Conservation (phyloP, 371 early-diverging fungal species). For the Coemansia linderi region DNA sequence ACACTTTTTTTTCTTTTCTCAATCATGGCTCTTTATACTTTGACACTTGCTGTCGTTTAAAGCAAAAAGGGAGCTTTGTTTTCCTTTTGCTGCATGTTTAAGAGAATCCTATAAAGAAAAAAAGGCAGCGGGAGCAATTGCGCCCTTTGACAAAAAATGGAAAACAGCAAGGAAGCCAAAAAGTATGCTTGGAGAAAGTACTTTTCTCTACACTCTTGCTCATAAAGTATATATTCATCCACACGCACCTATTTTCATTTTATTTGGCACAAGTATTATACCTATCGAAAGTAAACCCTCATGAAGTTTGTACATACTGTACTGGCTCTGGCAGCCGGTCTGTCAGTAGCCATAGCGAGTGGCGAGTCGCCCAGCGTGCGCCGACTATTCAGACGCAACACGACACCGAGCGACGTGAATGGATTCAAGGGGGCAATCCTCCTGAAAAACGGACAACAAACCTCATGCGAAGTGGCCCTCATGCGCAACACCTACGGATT, state of each 20-base stretch:
- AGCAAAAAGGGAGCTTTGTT: background rate
- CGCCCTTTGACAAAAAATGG: background rate
- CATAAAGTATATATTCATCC: background rate
- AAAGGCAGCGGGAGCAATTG: background rate
- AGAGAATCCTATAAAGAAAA: background rate
- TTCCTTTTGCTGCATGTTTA: background rate
- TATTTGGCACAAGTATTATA: background rate
- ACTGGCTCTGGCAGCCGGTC: constrained; percentile 43
- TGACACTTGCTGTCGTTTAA: background rate
- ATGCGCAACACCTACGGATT: constrained; percentile 38
- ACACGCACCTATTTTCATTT: background rate
- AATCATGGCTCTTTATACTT: background rate
- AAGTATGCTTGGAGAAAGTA: background rate
- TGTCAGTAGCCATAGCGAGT: constrained; percentile 26
- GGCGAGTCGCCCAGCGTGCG: background rate
- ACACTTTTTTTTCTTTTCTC: background rate
- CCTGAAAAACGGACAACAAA: constrained; percentile 45
- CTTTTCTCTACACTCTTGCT: constrained; percentile 5
- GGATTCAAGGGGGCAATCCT: constrained; percentile 41
- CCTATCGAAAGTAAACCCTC: background rate
- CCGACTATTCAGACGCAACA: constrained; percentile 16
- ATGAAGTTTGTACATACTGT: constrained; percentile 23
- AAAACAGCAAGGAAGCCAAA: background rate
- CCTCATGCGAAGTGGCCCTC: constrained; percentile 42
- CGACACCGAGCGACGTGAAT: constrained; percentile 17